phyloP scores from a whole-genome alignment of 345 rosid species.

The Isatis tinctoria region DNA sequence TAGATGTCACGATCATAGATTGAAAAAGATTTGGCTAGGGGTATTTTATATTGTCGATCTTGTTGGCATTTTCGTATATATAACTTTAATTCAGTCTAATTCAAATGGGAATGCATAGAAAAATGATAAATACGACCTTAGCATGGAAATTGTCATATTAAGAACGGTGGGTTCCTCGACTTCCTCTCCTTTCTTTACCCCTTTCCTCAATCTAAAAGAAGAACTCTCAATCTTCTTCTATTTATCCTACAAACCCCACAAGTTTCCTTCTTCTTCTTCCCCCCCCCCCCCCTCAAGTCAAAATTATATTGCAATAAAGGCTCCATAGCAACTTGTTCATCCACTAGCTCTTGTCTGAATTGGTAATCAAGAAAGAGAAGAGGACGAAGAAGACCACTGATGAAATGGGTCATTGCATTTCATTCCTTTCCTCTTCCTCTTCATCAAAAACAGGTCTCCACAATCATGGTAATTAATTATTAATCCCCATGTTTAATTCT shows the following conservation, averaged over 20 bases:
- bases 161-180: constrained; percentile 10
- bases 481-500: neutral
- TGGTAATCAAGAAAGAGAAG: constrained; percentile 1
- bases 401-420: constrained; percentile 25
- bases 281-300: neutral
- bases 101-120: neutral
- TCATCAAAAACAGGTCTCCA: constrained; percentile 8
- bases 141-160: constrained; percentile 11
- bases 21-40: neutral
- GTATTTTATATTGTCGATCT: neutral
- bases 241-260: neutral
- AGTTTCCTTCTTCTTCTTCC: neutral
- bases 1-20: neutral
- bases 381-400: neutral
- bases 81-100: neutral
- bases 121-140: neutral
- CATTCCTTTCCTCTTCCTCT: constrained; percentile 3
- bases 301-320: constrained; percentile 13
- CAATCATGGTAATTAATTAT: constrained; percentile 8
- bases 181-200: neutral
- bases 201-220: neutral
- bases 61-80: neutral
- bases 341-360: constrained; percentile 23
- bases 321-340: neutral
- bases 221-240: neutral